phyloP scores from a whole-genome alignment of 2,329 filamentous ascomycete species.

The Colletotrichum tabaci region DNA sequence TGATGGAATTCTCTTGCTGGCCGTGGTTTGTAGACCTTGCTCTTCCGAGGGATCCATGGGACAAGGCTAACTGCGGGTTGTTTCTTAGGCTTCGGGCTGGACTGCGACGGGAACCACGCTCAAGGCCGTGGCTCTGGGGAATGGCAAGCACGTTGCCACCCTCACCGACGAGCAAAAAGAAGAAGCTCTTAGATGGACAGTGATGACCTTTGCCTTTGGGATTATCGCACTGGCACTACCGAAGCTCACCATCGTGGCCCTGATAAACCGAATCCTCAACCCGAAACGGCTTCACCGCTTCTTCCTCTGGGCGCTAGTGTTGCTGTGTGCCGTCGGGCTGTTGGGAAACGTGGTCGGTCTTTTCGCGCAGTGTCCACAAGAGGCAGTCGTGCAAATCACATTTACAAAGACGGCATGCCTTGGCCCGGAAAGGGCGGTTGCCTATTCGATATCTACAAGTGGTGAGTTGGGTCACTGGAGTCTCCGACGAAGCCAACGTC shows the following conservation, averaged over 20 bases:
- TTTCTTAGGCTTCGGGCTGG: conserved; percentile 26
- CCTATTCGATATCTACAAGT: conserved; percentile 58
- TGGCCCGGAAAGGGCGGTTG: conserved; percentile 52
- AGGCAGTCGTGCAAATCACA: conserved; percentile 55
- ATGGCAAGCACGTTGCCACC: conserved; percentile 55
- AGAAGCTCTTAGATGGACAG: conserved; percentile 52
- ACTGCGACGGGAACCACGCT: conserved; percentile 29
- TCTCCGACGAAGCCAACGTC: background rate
- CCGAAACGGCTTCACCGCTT: conserved; percentile 51
- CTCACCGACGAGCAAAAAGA: conserved; percentile 50
- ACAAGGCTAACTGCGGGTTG: background rate
- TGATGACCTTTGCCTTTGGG: conserved; percentile 55
- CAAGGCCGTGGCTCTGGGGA: conserved; percentile 53
- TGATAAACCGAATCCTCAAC: conserved; percentile 56
- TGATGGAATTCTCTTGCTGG: conserved; percentile 27
- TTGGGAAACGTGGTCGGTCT: conserved; percentile 56
- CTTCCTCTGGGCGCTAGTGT: conserved; percentile 55
- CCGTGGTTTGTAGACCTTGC: background rate
- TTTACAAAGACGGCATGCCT: conserved; percentile 54
- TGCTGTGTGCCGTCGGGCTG: conserved; percentile 49
- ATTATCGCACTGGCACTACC: conserved; percentile 57
- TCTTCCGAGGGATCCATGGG: background rate
- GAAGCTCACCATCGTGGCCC: conserved; percentile 58
- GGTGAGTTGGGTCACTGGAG: conserved; percentile 46
- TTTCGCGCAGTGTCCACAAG: conserved; percentile 59